phyloP scores from a whole-genome alignment of 305 asterid genomes.

The Fraxinus platypoda region DNA sequence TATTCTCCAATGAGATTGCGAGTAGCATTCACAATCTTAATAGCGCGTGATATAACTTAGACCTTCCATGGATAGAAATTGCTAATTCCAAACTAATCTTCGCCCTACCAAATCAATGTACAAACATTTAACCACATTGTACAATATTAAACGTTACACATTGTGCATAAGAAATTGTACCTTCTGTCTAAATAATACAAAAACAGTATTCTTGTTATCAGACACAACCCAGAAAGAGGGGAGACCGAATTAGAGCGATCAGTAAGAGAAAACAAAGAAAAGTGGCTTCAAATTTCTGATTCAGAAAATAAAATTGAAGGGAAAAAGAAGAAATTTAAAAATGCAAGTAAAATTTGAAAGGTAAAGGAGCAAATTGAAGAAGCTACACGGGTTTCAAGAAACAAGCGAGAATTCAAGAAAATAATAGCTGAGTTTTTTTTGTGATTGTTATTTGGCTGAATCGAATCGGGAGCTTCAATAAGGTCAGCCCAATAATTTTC shows the following conservation, averaged over 20 bases:
- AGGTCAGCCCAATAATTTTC: constrained; percentile 35
- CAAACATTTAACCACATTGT: constrained; percentile 14
- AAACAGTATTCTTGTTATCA: constrained; percentile 21
- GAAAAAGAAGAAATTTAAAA: constrained; percentile 33
- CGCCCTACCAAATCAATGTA: constrained; percentile 32
- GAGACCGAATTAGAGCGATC: constrained; percentile 44
- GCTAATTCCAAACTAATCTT: constrained; percentile 36
- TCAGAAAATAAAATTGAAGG: constrained; percentile 22
- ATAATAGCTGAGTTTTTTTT: constrained; percentile 27
- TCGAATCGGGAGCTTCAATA: constrained; percentile 29
- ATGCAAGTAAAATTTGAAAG: constrained; percentile 28
- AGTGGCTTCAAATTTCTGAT: constrained; percentile 44
- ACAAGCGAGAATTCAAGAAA: constrained; percentile 23
- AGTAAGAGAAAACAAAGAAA: constrained; percentile 38
- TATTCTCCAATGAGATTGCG: constrained; percentile 7
- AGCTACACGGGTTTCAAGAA: constrained; percentile 35
- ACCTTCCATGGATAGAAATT: constrained; percentile 30
- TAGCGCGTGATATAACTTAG: constrained; percentile 7
- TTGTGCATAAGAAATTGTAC: constrained; percentile 33
- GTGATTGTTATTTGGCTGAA: constrained; percentile 8
- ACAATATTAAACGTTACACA: constrained; percentile 21
- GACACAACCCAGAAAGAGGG: constrained; percentile 31
- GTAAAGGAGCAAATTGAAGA: constrained; percentile 30
- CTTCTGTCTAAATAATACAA: constrained; percentile 17
- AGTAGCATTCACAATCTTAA: background rate